Evolutionary conservation across 441 rosid genomes (phyloP).

Genomic region (Mallotus repandus): DNA sequence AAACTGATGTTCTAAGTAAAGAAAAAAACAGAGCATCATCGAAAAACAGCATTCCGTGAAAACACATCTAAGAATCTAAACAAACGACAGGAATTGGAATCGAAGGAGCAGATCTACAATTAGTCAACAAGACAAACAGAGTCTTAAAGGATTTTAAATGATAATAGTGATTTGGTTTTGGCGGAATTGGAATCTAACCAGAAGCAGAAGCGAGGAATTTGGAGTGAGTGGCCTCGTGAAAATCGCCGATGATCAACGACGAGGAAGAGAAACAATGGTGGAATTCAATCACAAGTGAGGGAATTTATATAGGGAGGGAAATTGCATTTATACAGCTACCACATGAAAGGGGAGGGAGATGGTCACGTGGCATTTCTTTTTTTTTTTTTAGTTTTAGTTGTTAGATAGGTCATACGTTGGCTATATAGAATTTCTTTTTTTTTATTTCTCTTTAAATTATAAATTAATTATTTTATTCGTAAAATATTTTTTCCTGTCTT

Average conservation of each 20-base stretch:
- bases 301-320: conserved; percentile 25
- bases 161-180: no score
- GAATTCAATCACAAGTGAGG: conserved; percentile 14
- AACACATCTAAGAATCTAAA: conserved; percentile 13
- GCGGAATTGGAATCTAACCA: not conserved
- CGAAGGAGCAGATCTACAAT: conserved; percentile 30
- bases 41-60: conserved; percentile 1
- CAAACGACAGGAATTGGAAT: conserved; percentile 28
- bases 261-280: conserved; percentile 6
- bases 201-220: not conserved
- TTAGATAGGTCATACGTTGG: conserved; percentile 33
- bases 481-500: no score
- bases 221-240: conserved; percentile 18
- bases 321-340: conserved; percentile 16
- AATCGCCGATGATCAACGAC: conserved; percentile 10
- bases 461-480: no score
- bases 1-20: conserved; percentile 10
- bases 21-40: conserved; percentile 20
- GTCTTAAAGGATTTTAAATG: no score
- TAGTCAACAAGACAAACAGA: no score
- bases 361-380: conserved; percentile 38
- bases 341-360: not conserved
- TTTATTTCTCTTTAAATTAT: no score
- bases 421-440: no score
- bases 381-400: not conserved